These are phyloP conservation scores for Salix brachista DNA, from an alignment of 345 rosid species.

Conservation along the genomic window DNA sequence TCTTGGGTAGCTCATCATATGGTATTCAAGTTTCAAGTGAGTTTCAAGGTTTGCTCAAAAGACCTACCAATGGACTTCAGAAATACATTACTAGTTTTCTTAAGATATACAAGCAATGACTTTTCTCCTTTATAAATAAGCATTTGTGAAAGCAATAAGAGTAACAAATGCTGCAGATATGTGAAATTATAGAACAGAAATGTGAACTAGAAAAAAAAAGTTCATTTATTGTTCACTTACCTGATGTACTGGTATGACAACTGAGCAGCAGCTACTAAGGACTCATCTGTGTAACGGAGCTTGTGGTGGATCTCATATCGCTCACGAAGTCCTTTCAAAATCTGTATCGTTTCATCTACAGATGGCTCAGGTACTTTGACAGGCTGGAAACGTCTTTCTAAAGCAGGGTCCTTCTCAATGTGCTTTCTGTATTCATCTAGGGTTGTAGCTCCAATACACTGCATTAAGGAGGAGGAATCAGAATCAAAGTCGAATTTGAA, in stretches of 20 bases:
- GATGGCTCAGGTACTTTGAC: constrained; percentile 96
- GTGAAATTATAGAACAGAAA: not conserved
- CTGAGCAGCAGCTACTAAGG: constrained; percentile 82
- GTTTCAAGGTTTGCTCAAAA: not conserved
- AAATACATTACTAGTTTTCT: not conserved
- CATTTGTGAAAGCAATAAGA: not conserved
- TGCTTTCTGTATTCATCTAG: constrained; percentile 95
- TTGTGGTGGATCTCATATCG: constrained; percentile 98
- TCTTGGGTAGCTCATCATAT: not conserved
- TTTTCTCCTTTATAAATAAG: not conserved
- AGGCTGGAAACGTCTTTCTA: constrained; percentile 99
- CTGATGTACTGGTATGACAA: constrained; percentile 97
- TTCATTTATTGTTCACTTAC: constrained; percentile 22
- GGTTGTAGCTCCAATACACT: constrained; percentile 99
- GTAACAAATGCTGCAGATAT: not conserved
- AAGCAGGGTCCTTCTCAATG: constrained; percentile 98
- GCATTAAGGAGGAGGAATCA: constrained; percentile 20
- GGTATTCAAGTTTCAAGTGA: not conserved
- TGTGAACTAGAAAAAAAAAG: not conserved
- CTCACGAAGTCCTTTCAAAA: constrained; percentile 88
- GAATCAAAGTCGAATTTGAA: not conserved
- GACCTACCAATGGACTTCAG: not conserved
- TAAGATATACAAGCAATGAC: not conserved
- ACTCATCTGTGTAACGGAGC: constrained; percentile 91
- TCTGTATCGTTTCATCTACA: constrained; percentile 89